A percentile compares a stretch with the other conserved stretches of the same genome.
These are phyloP conservation scores for Magnolia changhungtana DNA, from an alignment of 164 flowering plant species.

Conservation along the genomic window DNA sequence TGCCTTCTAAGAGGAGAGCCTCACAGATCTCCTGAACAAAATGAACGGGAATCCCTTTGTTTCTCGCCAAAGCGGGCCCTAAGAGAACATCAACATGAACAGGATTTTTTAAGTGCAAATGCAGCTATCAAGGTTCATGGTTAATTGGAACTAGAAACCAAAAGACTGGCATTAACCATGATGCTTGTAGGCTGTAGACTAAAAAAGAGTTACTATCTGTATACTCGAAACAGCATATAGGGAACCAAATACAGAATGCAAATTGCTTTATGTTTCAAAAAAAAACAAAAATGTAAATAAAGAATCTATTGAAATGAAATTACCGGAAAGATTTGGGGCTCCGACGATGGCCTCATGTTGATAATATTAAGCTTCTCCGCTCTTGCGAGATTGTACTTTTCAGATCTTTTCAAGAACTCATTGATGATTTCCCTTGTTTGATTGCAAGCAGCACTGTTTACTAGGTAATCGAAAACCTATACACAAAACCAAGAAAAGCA, in stretches of 20 bases:
- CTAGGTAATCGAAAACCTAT: conserved; percentile 75
- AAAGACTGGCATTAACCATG: no score
- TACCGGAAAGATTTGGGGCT: conserved; percentile 47
- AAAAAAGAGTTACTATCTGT: not conserved
- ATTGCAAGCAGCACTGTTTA: conserved; percentile 47
- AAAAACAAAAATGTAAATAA: not conserved
- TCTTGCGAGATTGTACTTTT: conserved; percentile 50
- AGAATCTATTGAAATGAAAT: not conserved
- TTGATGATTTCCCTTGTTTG: conserved; percentile 55
- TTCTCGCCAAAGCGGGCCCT: not conserved
- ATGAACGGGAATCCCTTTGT: no score
- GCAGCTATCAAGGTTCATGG: no score
- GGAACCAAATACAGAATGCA: not conserved
- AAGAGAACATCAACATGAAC: no score
- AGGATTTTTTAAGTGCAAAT: no score
- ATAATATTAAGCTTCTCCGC: conserved; percentile 66
- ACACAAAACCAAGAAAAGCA: not conserved
- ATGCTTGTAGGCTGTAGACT: not conserved
- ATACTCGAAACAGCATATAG: not conserved
- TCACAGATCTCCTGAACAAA: no score
- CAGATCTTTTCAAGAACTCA: conserved; percentile 43
- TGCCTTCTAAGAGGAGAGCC: no score
- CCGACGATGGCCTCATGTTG: conserved; percentile 51
- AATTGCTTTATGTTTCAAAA: not conserved
- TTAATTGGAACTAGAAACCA: no score